Evolutionary conservation across 2,329 filamentous ascomycete genomes (phyloP).

Genomic region (Sphaerulina musiva): DNA sequence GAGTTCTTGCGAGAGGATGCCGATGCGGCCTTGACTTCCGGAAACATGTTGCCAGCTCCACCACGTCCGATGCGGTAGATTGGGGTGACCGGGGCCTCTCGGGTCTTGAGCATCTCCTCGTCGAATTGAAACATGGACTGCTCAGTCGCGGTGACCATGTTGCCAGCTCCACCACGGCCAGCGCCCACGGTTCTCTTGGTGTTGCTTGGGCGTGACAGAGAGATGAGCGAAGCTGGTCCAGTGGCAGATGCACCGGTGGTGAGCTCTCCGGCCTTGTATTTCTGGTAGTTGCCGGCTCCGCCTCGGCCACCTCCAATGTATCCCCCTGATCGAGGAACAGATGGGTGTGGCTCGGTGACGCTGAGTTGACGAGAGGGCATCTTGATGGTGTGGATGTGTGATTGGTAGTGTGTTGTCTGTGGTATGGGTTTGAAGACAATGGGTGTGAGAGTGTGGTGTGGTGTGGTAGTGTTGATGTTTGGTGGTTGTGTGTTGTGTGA

Average conservation of each 20-base stretch:
- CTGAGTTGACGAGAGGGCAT: conserved; percentile 41
- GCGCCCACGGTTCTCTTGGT: conserved; percentile 49
- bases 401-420: conserved; percentile 5
- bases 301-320: conserved; percentile 52
- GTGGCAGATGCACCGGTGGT: conserved; percentile 42
- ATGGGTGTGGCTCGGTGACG: conserved; percentile 57
- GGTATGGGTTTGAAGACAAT: conserved; percentile 1
- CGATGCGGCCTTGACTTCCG: conserved; percentile 26
- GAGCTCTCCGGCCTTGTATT: conserved; percentile 50
- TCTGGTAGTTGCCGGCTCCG: conserved; percentile 53
- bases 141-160: conserved; percentile 48
- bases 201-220: conserved; percentile 40
- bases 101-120: conserved; percentile 55
- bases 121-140: conserved; percentile 62
- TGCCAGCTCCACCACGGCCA: conserved; percentile 55
- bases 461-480: not conserved
- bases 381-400: conserved; percentile 11
- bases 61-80: conserved; percentile 60
- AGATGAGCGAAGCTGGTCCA: conserved; percentile 45
- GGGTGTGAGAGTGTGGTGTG: not conserved
- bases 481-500: conserved; percentile 1
- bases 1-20: conserved; percentile 6
- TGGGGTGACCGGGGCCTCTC: conserved; percentile 43
- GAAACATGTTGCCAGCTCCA: conserved; percentile 51
- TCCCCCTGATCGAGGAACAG: conserved; percentile 41